Percentiles rank a stretch among this genome's conserved stretches.
Evolutionary conservation across 2,329 filamentous ascomycete genomes (phyloP).

Genomic region (Phaeomoniella chlamydospora): DNA sequence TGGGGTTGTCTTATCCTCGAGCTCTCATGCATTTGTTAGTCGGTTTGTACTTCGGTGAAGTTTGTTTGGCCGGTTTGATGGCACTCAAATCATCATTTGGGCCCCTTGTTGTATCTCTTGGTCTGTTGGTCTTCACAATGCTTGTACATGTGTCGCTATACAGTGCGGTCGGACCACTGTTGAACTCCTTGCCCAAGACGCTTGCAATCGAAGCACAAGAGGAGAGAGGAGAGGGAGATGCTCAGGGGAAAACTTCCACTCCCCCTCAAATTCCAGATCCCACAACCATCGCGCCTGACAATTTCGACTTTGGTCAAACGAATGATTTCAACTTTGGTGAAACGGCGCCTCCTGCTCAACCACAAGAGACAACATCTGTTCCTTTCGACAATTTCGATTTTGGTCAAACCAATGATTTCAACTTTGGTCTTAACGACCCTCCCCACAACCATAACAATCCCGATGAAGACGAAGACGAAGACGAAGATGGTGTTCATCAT

Average conservation of each 20-base stretch:
- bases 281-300: conserved; percentile 2
- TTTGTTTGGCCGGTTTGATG: conserved; percentile 77
- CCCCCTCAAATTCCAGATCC: neutral
- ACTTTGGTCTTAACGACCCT: neutral
- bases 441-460: no score
- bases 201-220: conserved; percentile 40
- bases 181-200: conserved; percentile 60
- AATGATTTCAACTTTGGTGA: neutral
- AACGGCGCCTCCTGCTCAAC: no score
- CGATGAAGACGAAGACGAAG: neutral
- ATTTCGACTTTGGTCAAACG: conserved; percentile 1
- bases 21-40: conserved; percentile 73
- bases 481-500: neutral
- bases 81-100: conserved; percentile 49
- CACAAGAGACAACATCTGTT: no score
- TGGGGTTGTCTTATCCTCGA: conserved; percentile 74
- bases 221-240: conserved; percentile 20
- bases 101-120: conserved; percentile 60
- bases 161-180: conserved; percentile 26
- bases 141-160: conserved; percentile 53
- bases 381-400: conserved; percentile 3
- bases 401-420: neutral
- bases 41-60: conserved; percentile 68
- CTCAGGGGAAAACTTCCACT: conserved; percentile 9
- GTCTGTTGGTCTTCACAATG: conserved; percentile 59